These are phyloP conservation scores for Venturia asperata DNA, from an alignment of 2,329 filamentous ascomycete genomes.

Conservation along the genomic window DNA sequence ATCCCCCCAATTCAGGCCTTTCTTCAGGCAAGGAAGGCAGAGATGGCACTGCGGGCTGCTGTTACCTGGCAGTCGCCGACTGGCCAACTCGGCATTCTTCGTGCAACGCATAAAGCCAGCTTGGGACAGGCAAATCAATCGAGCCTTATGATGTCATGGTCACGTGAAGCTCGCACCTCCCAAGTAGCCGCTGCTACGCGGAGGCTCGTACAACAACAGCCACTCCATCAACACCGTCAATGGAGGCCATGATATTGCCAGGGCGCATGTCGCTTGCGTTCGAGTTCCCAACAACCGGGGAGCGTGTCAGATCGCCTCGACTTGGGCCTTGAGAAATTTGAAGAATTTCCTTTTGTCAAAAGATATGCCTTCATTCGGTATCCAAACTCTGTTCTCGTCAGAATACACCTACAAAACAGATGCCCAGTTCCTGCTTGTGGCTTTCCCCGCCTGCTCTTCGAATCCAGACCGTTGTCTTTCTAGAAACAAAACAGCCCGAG, in stretches of 20 bases:
- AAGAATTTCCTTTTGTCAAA: too few species aligned
- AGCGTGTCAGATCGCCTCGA: too few species aligned
- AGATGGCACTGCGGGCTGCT: neutral
- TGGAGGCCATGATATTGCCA: neutral
- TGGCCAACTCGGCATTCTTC: neutral
- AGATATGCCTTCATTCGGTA: too few species aligned
- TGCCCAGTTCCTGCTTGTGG: too few species aligned
- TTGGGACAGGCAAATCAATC: neutral
- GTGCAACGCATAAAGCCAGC: neutral
- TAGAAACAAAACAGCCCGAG: too few species aligned
- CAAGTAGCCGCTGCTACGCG: neutral
- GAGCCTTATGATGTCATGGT: neutral
- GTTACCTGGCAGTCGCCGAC: neutral
- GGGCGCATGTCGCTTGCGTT: too few species aligned
- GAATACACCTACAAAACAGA: too few species aligned
- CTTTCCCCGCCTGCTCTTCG: too few species aligned
- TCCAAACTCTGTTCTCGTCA: too few species aligned
- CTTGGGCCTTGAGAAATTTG: too few species aligned
- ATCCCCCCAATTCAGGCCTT: neutral
- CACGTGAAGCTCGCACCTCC: neutral
- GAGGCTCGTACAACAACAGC: neutral
- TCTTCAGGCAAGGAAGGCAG: neutral
- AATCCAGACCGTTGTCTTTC: too few species aligned
- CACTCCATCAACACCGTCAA: neutral
- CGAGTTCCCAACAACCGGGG: too few species aligned